A percentile compares a stretch with the other conserved stretches of the same genome.
These are phyloP conservation scores for Sclerotinia subarctica DNA, from an alignment of 2,329 filamentous ascomycete genomes.

Conservation along the genomic window DNA sequence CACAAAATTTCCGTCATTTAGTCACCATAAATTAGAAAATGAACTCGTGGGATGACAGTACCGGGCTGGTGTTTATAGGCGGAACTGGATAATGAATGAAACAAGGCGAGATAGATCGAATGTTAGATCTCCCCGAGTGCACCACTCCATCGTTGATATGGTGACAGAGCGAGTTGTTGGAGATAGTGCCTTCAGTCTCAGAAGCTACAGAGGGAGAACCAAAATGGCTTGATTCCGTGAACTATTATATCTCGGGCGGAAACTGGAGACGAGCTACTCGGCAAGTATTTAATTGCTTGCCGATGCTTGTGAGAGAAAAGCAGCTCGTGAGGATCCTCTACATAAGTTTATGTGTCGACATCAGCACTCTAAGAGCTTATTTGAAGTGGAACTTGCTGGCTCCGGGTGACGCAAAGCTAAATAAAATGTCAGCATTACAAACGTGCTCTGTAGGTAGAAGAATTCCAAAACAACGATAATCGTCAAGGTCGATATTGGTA, in stretches of 20 bases:
- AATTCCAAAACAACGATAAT: neutral
- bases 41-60: neutral
- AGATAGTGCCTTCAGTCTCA: neutral
- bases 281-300: neutral
- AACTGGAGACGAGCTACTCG: neutral
- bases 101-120: neutral
- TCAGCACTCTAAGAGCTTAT: conserved; percentile 2
- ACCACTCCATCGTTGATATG: neutral
- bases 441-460: neutral
- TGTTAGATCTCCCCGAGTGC: neutral
- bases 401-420: conserved; percentile 4
- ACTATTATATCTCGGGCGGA: neutral
- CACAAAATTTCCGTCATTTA: neutral
- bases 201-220: neutral
- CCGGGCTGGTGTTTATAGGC: neutral
- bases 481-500: neutral
- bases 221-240: neutral
- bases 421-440: neutral
- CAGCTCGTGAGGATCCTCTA: neutral
- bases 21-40: neutral
- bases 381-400: neutral
- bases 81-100: neutral
- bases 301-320: neutral
- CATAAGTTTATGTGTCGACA: neutral
- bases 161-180: neutral